Conservation (phyloP, 2,329 filamentous ascomycete species). For the Aspergillus sp. region DNA sequence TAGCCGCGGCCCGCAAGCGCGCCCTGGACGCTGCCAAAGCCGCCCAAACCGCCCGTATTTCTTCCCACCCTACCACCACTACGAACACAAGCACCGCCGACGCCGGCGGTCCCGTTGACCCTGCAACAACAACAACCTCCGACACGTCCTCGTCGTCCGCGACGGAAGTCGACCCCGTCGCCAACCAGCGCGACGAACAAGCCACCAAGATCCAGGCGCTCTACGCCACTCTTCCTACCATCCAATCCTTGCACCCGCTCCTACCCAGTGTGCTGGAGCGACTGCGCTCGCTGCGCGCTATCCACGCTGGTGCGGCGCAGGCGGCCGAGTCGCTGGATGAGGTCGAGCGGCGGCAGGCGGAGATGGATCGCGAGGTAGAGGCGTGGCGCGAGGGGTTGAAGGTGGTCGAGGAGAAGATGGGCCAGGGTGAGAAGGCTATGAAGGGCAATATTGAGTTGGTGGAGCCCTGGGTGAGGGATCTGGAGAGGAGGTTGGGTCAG, state of each 20-base stretch:
- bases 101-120: constrained; percentile 25
- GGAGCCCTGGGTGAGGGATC: constrained; percentile 76
- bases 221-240: constrained; percentile 79
- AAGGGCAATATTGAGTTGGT: constrained; percentile 75
- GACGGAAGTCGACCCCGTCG: constrained; percentile 49
- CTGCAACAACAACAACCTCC: constrained; percentile 4
- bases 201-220: constrained; percentile 82
- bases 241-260: constrained; percentile 76
- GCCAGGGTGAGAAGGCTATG: constrained; percentile 61
- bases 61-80: constrained; percentile 23
- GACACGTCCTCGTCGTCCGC: constrained; percentile 19
- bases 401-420: constrained; percentile 68
- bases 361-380: constrained; percentile 74
- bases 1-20: constrained; percentile 36
- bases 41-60: constrained; percentile 31
- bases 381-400: constrained; percentile 76
- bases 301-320: constrained; percentile 79
- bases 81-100: constrained; percentile 7
- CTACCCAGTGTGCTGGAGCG: constrained; percentile 79
- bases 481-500: constrained; percentile 67
- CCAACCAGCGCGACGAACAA: constrained; percentile 52
- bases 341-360: constrained; percentile 69
- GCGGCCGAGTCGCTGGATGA: constrained; percentile 69
- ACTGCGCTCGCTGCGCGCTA: constrained; percentile 69
- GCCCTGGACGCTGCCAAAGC: constrained; percentile 37